Conservation (phyloP, 1,139 yeast genomes). For the Yamadazyma oceani region DNA sequence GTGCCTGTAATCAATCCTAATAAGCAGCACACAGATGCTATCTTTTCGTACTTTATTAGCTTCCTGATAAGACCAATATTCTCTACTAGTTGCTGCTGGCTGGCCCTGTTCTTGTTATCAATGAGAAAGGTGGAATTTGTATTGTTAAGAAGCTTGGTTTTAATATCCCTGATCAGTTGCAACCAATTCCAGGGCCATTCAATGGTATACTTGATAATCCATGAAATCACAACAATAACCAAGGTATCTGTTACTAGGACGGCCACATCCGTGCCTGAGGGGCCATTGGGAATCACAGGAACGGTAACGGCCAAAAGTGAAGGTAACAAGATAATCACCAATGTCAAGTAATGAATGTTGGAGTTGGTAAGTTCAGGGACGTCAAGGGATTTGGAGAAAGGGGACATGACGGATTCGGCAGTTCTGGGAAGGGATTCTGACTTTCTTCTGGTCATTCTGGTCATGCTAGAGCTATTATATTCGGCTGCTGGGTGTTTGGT, state of each 20-base stretch:
- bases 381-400: slow-evolving; percentile 1
- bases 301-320: slow-evolving; percentile 15
- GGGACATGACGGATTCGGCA: slow-evolving; percentile 8
- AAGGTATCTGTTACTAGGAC: slow-evolving; percentile 28
- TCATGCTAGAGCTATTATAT: not conserved
- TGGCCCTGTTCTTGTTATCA: slow-evolving; percentile 1
- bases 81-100: slow-evolving; percentile 9
- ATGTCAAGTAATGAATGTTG: slow-evolving; percentile 9
- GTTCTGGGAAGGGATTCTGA: no score
- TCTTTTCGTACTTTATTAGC: slow-evolving; percentile 21
- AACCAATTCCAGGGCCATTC: slow-evolving; percentile 44
- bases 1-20: slow-evolving; percentile 26
- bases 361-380: not conserved
- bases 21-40: slow-evolving; percentile 26
- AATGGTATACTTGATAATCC: slow-evolving; percentile 26
- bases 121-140: slow-evolving; percentile 17
- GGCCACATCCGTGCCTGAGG: slow-evolving; percentile 14
- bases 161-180: slow-evolving; percentile 23
- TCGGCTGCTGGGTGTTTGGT: not conserved
- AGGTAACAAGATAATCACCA: slow-evolving; percentile 13
- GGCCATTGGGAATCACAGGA: slow-evolving; percentile 15
- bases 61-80: slow-evolving; percentile 16
- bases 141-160: slow-evolving; percentile 19
- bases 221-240: slow-evolving; percentile 27
- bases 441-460: no score